phyloP scores from a whole-genome alignment of 192 early-diverging fungal species.

The Podila epicladia region DNA sequence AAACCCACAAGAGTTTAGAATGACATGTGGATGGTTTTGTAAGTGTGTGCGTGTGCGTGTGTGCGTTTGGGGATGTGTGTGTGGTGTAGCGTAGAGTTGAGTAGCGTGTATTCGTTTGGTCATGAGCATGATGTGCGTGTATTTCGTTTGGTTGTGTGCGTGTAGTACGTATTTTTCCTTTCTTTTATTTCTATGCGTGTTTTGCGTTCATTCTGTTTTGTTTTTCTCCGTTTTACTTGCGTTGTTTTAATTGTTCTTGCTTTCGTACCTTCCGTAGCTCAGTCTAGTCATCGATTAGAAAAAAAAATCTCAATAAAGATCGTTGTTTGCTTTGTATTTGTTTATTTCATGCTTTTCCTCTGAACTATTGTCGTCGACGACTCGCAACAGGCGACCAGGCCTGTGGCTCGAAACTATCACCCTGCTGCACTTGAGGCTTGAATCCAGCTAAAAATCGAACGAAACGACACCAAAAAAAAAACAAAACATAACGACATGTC shows the following conservation, averaged over 20 bases:
- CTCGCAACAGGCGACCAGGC: conserved; percentile 38
- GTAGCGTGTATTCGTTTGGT: not conserved
- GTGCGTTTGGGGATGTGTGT: not conserved
- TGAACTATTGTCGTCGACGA: conserved; percentile 23
- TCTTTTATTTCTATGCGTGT: not conserved
- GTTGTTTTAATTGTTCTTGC: not conserved
- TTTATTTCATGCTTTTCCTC: not conserved
- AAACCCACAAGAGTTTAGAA: conserved; percentile 5
- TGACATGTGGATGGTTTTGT: not conserved
- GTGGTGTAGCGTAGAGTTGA: not conserved
- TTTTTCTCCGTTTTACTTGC: conserved; percentile 2
- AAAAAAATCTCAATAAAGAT: no score
- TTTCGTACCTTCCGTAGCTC: not conserved
- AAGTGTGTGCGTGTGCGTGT: not conserved
- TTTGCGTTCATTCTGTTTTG: conserved; percentile 1
- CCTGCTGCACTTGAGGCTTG: conserved; percentile 47
- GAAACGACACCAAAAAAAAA: not conserved
- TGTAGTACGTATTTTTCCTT: not conserved
- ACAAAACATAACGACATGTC: not conserved
- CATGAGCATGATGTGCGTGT: not conserved
- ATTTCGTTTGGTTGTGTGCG: not conserved
- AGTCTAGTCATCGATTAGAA: not conserved
- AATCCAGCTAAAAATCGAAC: conserved; percentile 26
- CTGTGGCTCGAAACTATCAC: conserved; percentile 39
- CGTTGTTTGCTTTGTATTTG: not conserved